A percentile compares a stretch with the other conserved stretches of the same genome.
Conservation (phyloP, 2,329 filamentous ascomycete species). For the Arthroderma sp. region DNA sequence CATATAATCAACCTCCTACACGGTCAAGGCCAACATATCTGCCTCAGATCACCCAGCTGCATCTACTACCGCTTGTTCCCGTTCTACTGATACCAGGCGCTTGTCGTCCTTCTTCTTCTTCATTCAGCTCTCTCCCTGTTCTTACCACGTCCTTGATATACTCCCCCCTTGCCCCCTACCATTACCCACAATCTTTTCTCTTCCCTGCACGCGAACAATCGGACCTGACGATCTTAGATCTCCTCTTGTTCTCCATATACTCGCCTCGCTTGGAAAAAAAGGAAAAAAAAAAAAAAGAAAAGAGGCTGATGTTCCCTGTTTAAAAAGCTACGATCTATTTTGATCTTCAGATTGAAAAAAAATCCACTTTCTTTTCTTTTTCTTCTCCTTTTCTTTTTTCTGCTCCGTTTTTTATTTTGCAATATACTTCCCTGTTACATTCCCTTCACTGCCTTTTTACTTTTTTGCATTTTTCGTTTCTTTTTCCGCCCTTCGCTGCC, state of each 20-base stretch:
- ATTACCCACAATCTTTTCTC: slow-evolving; percentile 4
- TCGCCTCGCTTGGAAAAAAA: background rate
- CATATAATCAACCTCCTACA: too few relatives aligned
- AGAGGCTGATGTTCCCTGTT: slow-evolving; percentile 2
- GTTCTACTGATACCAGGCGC: too few relatives aligned
- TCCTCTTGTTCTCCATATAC: slow-evolving; percentile 1
- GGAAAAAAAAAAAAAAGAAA: background rate
- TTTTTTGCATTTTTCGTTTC: background rate
- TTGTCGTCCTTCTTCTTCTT: background rate
- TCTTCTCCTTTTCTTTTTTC: slow-evolving; percentile 5
- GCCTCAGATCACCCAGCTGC: too few relatives aligned
- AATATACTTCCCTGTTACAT: slow-evolving; percentile 3
- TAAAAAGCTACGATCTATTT: background rate
- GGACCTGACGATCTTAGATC: slow-evolving; percentile 17
- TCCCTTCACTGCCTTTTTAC: slow-evolving; percentile 2
- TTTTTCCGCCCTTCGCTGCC: too few relatives aligned
- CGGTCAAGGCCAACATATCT: too few relatives aligned
- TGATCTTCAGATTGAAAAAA: too few relatives aligned
- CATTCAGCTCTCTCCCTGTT: background rate
- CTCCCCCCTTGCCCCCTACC: background rate
- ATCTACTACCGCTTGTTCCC: too few relatives aligned
- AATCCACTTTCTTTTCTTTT: background rate
- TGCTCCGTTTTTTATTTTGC: slow-evolving; percentile 5
- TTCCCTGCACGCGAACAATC: slow-evolving; percentile 8
- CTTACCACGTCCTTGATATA: background rate